Evolutionary conservation across 805 yeast species (phyloP).

Genomic region (Hanseniaspora taiwanica): DNA sequence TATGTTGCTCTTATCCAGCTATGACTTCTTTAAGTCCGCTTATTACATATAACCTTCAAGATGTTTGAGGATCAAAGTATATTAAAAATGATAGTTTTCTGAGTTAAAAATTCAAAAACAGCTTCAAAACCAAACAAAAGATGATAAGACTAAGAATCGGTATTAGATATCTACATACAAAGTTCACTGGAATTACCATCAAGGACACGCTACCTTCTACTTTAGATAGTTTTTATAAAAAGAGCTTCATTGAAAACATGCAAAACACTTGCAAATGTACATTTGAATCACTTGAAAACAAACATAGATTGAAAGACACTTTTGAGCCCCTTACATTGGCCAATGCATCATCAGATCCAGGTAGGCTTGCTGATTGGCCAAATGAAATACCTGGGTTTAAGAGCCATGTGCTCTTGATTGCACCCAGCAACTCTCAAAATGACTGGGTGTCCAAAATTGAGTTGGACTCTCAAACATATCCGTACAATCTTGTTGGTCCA

Average conservation of each 20-base stretch:
- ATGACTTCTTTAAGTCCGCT: too few species aligned
- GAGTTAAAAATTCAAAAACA: too few species aligned
- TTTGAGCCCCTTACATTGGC: neutral
- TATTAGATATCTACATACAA: neutral
- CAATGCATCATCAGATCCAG: too few species aligned
- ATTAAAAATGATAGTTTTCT: too few species aligned
- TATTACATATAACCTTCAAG: too few species aligned
- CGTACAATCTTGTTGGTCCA: constrained; percentile 11
- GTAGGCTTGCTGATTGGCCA: too few species aligned
- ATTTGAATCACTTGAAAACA: neutral
- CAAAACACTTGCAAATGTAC: neutral
- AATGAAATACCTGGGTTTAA: constrained; percentile 11
- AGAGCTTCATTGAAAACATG: neutral
- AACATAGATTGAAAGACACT: neutral
- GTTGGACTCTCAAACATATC: constrained; percentile 10
- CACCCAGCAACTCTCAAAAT: constrained; percentile 8
- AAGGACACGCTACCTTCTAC: neutral
- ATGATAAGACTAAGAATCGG: neutral
- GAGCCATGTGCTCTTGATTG: constrained; percentile 15
- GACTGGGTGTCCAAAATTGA: constrained; percentile 18
- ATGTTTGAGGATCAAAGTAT: too few species aligned
- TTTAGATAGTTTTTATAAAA: neutral
- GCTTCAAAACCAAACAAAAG: neutral
- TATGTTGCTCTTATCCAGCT: too few species aligned
- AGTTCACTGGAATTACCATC: neutral